Percentiles rank a stretch among this genome's conserved stretches.
Evolutionary conservation across 768 basidiomycete species (phyloP).

Genomic region (Chlorophyllum brunneum): DNA sequence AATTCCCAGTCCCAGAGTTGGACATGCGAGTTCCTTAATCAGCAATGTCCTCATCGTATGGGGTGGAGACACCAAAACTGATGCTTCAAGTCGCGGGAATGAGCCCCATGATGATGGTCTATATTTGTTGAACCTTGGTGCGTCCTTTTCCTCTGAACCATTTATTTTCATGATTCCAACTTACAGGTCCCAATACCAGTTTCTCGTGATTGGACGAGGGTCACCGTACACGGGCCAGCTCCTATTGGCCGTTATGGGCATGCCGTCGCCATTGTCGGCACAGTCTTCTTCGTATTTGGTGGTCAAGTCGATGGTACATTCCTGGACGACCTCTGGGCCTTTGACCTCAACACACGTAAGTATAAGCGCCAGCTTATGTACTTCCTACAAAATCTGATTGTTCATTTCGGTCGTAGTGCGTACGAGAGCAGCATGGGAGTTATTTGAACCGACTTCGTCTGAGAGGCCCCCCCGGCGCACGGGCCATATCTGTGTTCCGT

Average conservation of each 20-base stretch:
- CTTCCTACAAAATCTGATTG: background rate
- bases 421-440: constrained; percentile 81
- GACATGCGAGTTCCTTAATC: constrained; percentile 93
- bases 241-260: constrained; percentile 95
- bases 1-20: constrained; percentile 86
- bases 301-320: constrained; percentile 96
- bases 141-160: constrained; percentile 26
- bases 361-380: constrained; percentile 28
- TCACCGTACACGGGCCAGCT: constrained; percentile 68
- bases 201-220: constrained; percentile 92
- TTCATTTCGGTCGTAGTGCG: constrained; percentile 52
- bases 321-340: constrained; percentile 92
- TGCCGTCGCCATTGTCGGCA: constrained; percentile 87
- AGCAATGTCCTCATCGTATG: constrained; percentile 95
- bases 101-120: constrained; percentile 78
- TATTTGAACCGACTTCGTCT: constrained; percentile 56
- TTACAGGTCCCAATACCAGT: constrained; percentile 39
- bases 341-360: constrained; percentile 88
- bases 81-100: constrained; percentile 59
- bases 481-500: constrained; percentile 85
- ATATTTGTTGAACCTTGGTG: constrained; percentile 92
- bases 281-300: constrained; percentile 92
- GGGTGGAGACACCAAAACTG: constrained; percentile 96
- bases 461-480: constrained; percentile 80
- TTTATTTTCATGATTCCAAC: constrained; percentile 5